Percentiles rank a stretch among this genome's conserved stretches.
These are phyloP conservation scores for Metschnikowia cerradonensis DNA, from an alignment of 805 yeast genomes.

Conservation along the genomic window DNA sequence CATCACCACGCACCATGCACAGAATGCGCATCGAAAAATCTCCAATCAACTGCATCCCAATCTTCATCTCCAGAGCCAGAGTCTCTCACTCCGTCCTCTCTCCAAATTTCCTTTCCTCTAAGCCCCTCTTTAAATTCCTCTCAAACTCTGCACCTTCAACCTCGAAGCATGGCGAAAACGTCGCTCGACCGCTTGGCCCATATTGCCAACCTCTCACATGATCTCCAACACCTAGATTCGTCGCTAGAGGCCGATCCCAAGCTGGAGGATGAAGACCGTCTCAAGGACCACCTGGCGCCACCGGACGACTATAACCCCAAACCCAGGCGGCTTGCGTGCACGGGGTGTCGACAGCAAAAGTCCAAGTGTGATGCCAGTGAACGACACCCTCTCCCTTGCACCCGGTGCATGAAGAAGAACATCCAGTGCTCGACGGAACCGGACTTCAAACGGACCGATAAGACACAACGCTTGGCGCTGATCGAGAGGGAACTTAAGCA, in stretches of 20 bases:
- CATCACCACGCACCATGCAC: background rate
- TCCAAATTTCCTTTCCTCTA: too few relatives aligned
- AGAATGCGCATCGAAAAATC: conserved; percentile 1
- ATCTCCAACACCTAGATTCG: conserved; percentile 24
- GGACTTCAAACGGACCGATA: conserved; percentile 85
- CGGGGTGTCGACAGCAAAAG: conserved; percentile 94
- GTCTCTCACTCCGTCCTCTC: too few relatives aligned
- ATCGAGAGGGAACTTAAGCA: conserved; percentile 77
- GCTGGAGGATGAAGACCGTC: background rate
- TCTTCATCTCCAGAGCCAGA: too few relatives aligned
- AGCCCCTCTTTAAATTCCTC: too few relatives aligned
- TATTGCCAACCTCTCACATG: conserved; percentile 44
- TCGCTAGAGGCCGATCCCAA: conserved; percentile 5
- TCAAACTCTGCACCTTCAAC: too few relatives aligned
- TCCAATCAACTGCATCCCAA: too few relatives aligned
- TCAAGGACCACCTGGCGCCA: background rate
- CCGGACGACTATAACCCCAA: conserved; percentile 13
- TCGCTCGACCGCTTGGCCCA: conserved; percentile 41
- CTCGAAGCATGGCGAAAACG: conserved; percentile 15
- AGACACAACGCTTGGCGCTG: conserved; percentile 79
- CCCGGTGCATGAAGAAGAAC: conserved; percentile 71
- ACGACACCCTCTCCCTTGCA: conserved; percentile 71
- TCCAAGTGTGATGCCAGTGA: conserved; percentile 84
- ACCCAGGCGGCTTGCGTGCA: conserved; percentile 76
- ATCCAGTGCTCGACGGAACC: conserved; percentile 69